These are phyloP conservation scores for Fusarium algeriense DNA, from an alignment of 2,329 filamentous ascomycete species.

Conservation along the genomic window DNA sequence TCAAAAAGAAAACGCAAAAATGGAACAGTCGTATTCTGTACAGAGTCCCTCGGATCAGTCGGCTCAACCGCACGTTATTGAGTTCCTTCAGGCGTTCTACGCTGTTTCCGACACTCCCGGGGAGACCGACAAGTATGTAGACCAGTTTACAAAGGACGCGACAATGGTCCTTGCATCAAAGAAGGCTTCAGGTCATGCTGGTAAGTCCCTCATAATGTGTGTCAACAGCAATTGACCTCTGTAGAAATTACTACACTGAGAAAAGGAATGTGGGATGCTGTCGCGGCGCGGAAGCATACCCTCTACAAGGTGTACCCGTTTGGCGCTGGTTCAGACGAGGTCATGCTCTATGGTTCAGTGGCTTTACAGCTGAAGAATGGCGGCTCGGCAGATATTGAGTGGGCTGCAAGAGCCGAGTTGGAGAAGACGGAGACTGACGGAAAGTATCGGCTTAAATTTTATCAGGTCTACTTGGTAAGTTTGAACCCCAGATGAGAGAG, in stretches of 20 bases:
- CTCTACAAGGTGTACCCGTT: constrained; percentile 31
- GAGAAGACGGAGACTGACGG: constrained; percentile 18
- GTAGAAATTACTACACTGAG: constrained; percentile 32
- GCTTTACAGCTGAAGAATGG: constrained; percentile 36
- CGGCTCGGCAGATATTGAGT: constrained; percentile 31
- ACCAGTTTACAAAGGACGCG: constrained; percentile 29
- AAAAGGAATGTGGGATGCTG: constrained; percentile 39
- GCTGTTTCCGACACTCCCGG: constrained; percentile 32
- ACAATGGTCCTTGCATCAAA: constrained; percentile 33
- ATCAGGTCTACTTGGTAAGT: constrained; percentile 37
- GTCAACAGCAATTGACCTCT: not conserved
- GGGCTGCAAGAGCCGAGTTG: constrained; percentile 31
- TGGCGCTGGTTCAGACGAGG: constrained; percentile 20
- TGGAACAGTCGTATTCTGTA: constrained; percentile 28
- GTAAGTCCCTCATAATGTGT: not conserved
- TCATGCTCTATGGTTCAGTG: constrained; percentile 37
- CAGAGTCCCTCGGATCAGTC: constrained; percentile 31
- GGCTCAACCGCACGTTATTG: constrained; percentile 21
- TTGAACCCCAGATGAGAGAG: accelerated
- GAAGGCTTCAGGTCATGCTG: constrained; percentile 22
- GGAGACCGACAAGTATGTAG: constrained; percentile 34
- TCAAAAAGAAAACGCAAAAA: not conserved
- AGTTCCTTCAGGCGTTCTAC: constrained; percentile 30
- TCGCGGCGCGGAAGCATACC: constrained; percentile 33
- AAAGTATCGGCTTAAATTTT: constrained; percentile 35